Conservation (phyloP, 768 basidiomycete genomes). For the Psilocybe cyanescens region DNA sequence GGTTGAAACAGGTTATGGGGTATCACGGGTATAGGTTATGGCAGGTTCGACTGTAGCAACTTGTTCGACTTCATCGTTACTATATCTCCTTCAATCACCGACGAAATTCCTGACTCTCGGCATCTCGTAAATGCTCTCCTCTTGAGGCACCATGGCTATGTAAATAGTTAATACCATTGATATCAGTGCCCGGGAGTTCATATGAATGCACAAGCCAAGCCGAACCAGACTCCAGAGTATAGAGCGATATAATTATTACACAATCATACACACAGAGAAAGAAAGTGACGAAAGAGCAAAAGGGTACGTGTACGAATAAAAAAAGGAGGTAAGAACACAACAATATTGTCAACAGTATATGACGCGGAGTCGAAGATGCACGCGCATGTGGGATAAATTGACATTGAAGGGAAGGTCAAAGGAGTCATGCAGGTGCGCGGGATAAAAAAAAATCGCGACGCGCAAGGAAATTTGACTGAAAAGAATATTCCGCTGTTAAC, state of each 20-base stretch:
- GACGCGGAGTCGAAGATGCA: slow-evolving; percentile 2
- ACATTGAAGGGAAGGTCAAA: slow-evolving; percentile 5
- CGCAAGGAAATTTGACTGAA: neutral
- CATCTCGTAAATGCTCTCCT: too few relatives aligned
- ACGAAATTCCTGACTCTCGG: too few relatives aligned
- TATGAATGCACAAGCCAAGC: too few relatives aligned
- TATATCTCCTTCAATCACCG: too few relatives aligned
- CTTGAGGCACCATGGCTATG: too few relatives aligned
- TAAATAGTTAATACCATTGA: too few relatives aligned
- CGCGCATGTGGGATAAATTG: neutral
- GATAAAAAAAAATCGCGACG: slow-evolving; percentile 2
- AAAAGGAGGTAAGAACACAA: slow-evolving; percentile 2
- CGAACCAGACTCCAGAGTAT: neutral
- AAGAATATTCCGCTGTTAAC: neutral
- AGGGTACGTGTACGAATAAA: slow-evolving; percentile 6
- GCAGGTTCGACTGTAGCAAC: too few relatives aligned
- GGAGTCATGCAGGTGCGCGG: slow-evolving; percentile 1
- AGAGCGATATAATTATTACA: slow-evolving; percentile 22
- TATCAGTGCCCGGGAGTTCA: too few relatives aligned
- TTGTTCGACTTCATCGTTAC: too few relatives aligned
- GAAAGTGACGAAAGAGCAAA: slow-evolving; percentile 8
- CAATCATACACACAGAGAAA: slow-evolving; percentile 20
- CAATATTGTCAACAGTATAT: slow-evolving; percentile 12
- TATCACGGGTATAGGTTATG: neutral
- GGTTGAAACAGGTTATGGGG: neutral